A percentile compares a stretch with the other conserved stretches of the same genome.
These are phyloP conservation scores for Jacaranda copaia DNA, from an alignment of 257 asterid genomes.

Conservation along the genomic window DNA sequence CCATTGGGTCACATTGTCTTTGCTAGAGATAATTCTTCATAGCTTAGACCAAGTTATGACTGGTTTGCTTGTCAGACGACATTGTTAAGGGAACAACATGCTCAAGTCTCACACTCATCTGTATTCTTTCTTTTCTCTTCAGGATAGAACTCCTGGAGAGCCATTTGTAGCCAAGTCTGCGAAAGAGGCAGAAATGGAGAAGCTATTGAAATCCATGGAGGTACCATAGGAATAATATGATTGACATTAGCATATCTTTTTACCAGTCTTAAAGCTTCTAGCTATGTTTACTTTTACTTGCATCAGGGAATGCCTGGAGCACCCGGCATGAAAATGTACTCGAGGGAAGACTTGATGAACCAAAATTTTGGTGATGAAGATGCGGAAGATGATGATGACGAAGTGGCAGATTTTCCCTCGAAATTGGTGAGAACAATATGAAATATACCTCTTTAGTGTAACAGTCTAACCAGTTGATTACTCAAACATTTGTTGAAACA, in stretches of 20 bases:
- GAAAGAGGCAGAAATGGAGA: constrained; percentile 96
- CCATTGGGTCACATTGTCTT: background rate
- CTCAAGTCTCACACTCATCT: background rate
- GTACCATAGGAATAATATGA: constrained; percentile 38
- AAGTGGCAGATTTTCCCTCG: constrained; percentile 65
- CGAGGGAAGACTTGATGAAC: constrained; percentile 88
- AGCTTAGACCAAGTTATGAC: background rate
- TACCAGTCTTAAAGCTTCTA: background rate
- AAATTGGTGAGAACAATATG: constrained; percentile 58
- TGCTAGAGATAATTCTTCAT: background rate
- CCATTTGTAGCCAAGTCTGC: constrained; percentile 81
- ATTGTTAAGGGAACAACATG: background rate
- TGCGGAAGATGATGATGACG: constrained; percentile 77
- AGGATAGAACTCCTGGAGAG: constrained; percentile 90
- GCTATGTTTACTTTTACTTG: background rate
- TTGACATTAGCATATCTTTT: constrained; percentile 4
- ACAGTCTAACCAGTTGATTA: background rate
- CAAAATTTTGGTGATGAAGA: constrained; percentile 75
- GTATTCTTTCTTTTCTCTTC: constrained; percentile 34
- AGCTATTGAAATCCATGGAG: constrained; percentile 89
- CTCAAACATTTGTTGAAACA: background rate
- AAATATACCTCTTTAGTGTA: background rate
- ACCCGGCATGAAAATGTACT: constrained; percentile 95
- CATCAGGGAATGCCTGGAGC: constrained; percentile 95
- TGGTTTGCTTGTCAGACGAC: background rate